Evolutionary conservation across 2,329 filamentous ascomycete genomes (phyloP), one percentile per base, ranked within the genome.

Genomic region (Colletotrichum limetticola): DNA sequence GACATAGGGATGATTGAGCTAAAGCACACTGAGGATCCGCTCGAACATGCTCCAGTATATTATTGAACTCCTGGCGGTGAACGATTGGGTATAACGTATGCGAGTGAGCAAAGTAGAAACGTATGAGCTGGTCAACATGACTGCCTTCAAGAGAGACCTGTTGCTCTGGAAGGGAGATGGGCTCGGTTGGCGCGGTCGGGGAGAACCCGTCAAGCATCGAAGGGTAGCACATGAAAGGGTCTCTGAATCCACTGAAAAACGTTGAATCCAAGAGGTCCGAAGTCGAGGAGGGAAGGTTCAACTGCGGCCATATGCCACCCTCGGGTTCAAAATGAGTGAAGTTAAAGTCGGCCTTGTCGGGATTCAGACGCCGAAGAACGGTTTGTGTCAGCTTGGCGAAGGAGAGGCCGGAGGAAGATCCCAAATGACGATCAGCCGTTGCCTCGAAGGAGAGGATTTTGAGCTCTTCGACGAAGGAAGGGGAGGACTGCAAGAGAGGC

Each of bases 71-170:
- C 5, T 69, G 69, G 11, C 79, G 78, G 2, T 80, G 76, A 2
- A 86, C 63, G n/a, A 86, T 82, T 0, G 85, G 85, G 61, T 86
- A 86, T 1, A 86, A 75, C 0, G 85, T 86, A 62, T 86, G 84
- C 1, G 83, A 85, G 72, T 86, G 85, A 0, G 84, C 82, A 75
- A 86, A 86, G 76, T 86, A 86, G 60, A 85, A 86, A 14, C 83
- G 80, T 4, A 83, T 79, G 28, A 84, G 76, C 26, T 78, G 77
- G 22, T 75, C 74, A 3, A 82, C 66, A 30, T 82, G 76, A 61
- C 77, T 37, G 19, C 42, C 19, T 22, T 49, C 42, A 22, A 49
- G 42, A 5, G 19, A 49, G 19, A 49, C 42, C 8, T 19, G 19
- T 4, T 22, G 42, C 19, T 49, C 19, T 49, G 42, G 19, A 4